Percentiles rank a stretch among this genome's conserved stretches.
Conservation (phyloP, 2,329 filamentous ascomycete species). For the Ophiocordyceps sinensis region DNA sequence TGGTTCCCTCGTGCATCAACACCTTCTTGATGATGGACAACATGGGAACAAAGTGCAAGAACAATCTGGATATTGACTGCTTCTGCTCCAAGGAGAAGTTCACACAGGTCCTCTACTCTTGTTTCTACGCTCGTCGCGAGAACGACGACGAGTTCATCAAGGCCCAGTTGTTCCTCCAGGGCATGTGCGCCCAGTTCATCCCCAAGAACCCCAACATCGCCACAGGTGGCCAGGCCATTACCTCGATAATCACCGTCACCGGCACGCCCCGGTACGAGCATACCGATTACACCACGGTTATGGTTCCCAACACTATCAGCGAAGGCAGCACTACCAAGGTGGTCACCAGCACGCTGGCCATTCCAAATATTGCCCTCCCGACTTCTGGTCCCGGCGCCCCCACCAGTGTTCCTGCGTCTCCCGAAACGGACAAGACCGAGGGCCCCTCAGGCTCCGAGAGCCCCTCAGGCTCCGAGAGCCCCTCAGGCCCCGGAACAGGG, state of each 20-base stretch:
- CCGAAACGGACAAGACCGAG: conserved; percentile 4
- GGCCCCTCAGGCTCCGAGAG: neutral
- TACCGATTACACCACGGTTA: conserved; percentile 35
- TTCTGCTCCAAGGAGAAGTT: conserved; percentile 74
- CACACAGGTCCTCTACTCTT: conserved; percentile 66
- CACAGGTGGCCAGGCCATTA: conserved; percentile 54
- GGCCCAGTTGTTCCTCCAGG: conserved; percentile 74
- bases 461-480: too few species aligned
- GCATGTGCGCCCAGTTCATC: conserved; percentile 70
- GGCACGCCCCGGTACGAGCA: conserved; percentile 35
- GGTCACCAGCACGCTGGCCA: conserved; percentile 35
- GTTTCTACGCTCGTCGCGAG: conserved; percentile 63
- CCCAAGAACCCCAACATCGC: conserved; percentile 71
- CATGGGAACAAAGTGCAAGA: conserved; percentile 48
- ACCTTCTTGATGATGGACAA: conserved; percentile 56
- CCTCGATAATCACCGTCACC: conserved; percentile 42
- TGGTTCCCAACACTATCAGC: conserved; percentile 30
- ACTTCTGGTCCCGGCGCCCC: conserved; percentile 6
- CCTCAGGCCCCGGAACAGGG: conserved; percentile 13
- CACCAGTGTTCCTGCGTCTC: conserved; percentile 4
- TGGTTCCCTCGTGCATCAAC: conserved; percentile 81
- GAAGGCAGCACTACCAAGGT: conserved; percentile 32
- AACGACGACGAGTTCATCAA: conserved; percentile 50
- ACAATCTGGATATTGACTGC: conserved; percentile 72
- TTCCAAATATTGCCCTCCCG: conserved; percentile 36